phyloP scores from a whole-genome alignment of 352 stramenopile genomes.

The Pythium angustatum region DNA sequence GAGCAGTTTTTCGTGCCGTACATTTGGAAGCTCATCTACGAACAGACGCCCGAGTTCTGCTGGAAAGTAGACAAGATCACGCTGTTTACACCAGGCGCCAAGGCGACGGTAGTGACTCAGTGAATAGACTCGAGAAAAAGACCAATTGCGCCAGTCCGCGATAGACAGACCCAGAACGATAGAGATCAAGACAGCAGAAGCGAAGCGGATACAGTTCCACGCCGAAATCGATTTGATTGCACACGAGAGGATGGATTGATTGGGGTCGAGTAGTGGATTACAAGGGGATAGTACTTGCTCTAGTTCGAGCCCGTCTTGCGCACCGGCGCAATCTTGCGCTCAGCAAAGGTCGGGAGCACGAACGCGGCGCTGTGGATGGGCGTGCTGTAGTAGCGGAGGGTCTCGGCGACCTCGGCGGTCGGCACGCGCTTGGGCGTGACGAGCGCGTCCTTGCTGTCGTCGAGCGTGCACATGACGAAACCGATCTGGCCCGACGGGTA shows the following conservation, averaged over 20 bases:
- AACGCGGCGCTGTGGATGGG: constrained; percentile 96
- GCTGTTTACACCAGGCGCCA: constrained; percentile 48
- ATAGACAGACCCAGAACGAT: background rate
- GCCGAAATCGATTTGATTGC: background rate
- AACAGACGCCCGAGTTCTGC: constrained; percentile 75
- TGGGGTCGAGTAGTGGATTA: background rate
- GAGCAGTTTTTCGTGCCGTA: constrained; percentile 83
- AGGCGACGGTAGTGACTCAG: constrained; percentile 27
- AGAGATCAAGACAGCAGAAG: background rate
- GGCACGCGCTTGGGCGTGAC: constrained; percentile 71
- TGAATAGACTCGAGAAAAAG: constrained; percentile 17
- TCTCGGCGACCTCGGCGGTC: constrained; percentile 53
- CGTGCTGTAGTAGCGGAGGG: constrained; percentile 94
- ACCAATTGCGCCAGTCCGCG: background rate
- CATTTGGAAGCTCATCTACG: constrained; percentile 74
- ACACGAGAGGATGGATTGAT: background rate
- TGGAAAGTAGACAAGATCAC: constrained; percentile 85
- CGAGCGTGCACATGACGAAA: constrained; percentile 93
- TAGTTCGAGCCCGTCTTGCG: constrained; percentile 62
- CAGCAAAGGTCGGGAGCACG: constrained; percentile 94
- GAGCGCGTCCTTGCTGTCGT: constrained; percentile 57
- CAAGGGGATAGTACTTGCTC: background rate
- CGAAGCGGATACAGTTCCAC: background rate
- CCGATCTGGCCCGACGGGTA: constrained; percentile 99
- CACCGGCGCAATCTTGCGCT: constrained; percentile 78